A percentile compares a stretch with the other conserved stretches of the same genome.
Evolutionary conservation across 2,329 filamentous ascomycete genomes (phyloP).

Genomic region (Paraphoma sp.): DNA sequence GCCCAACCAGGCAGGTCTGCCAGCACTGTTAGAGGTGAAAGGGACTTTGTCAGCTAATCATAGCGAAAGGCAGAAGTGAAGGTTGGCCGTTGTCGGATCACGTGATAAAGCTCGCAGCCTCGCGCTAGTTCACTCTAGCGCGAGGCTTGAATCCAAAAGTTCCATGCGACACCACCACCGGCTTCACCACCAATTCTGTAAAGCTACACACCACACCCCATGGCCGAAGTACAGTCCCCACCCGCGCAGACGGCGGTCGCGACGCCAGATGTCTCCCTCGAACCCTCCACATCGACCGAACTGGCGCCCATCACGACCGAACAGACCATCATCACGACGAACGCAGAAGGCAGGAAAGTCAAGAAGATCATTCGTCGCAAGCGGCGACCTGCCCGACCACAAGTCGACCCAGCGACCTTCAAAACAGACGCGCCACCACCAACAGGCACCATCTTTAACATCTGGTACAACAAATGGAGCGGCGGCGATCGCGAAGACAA

Average conservation of each 20-base stretch:
- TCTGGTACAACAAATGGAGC: conserved; percentile 99
- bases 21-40: background rate
- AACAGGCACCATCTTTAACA: conserved; percentile 95
- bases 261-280: conserved; percentile 16
- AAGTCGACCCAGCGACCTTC: conserved; percentile 85
- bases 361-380: conserved; percentile 95
- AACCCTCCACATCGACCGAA: conserved; percentile 28
- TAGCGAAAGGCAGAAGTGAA: background rate
- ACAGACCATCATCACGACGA: conserved; percentile 42
- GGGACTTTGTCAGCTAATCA: background rate
- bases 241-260: conserved; percentile 26
- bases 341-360: conserved; percentile 67
- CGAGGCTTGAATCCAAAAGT: conserved; percentile 19
- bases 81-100: background rate
- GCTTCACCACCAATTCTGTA: background rate
- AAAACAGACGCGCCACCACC: conserved; percentile 87
- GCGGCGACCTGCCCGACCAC: conserved; percentile 84
- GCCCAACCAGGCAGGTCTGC: too few species aligned
- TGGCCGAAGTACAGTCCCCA: conserved; percentile 40
- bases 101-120: background rate
- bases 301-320: conserved; percentile 33
- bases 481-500: conserved; percentile 95
- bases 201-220: conserved; percentile 20
- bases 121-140: conserved; percentile 8
- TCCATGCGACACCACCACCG: conserved; percentile 13